Base-by-base conservation (phyloP, 2,329 filamentous ascomycete species). In the Phialemoniopsis sp. region DNA sequence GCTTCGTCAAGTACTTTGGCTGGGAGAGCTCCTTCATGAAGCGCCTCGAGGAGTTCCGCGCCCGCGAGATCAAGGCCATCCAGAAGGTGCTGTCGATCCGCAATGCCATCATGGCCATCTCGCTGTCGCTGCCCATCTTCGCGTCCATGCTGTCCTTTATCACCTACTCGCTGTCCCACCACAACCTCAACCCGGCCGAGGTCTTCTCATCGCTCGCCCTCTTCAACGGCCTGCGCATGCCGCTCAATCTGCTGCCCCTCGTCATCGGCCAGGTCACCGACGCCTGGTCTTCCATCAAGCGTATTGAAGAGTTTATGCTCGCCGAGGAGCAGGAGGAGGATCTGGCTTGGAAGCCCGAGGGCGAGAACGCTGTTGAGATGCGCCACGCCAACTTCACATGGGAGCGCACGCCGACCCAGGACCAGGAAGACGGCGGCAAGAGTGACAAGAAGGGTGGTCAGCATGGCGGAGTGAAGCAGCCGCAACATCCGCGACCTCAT, bases 91-190 rank as follows among this genome's bases (percentile, higher is more conserved):
- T 97, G 19, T 80, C 86, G 2, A 87, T 94, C 48, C 79, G 89
- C 51, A 94, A 94, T 57, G 88, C 74, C 32, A 89, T 95, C 66
- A 85, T 89, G 60, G 85, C 88, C 12, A 72, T 93, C 36, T 87
- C 87, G 54, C 79, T 95, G 75, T 85, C 88, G 1, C 76, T 95
- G 55, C 91, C 93, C 7, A 87, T 95, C 38, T 96, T 97, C 51
- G 89, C 91, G 1, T 94, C 90, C 2, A 96, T 97, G 89, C 62
- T 97, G 31, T 80, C 91, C 0, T 97, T 97, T 60, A 91, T 97
- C 62, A 91, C 88, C 0, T 85, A 80, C 52, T 82, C 80, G 2
- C 63, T 83, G 29, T 75, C 80, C 2, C 70, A 85, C 42, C 83
- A 89, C 50, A 60, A 61, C 19, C 73, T 97, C 14, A 70, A 78